Evolutionary conservation across 306 rosid species (phyloP).

Genomic region (Clitoria ternatea): DNA sequence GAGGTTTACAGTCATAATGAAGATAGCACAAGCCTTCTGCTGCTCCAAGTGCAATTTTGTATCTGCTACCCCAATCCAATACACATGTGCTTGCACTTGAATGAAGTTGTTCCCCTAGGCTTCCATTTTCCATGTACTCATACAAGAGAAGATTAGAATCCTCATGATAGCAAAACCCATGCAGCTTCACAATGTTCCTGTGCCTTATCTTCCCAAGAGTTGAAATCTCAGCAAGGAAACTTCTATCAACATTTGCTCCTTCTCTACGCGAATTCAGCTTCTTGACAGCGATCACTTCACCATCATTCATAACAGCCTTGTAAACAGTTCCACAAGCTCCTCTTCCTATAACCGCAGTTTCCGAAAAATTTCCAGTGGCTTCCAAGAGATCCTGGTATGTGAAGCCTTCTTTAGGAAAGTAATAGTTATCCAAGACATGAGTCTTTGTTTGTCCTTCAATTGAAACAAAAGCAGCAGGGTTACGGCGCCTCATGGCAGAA

Average conservation of each 20-base stretch:
- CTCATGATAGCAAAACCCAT: constrained; percentile 78
- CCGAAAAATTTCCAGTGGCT: constrained; percentile 73
- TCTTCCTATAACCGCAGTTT: constrained; percentile 52
- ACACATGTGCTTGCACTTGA: constrained; percentile 37
- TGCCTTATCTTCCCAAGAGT: constrained; percentile 92
- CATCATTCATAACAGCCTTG: constrained; percentile 67
- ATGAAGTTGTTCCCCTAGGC: constrained; percentile 85
- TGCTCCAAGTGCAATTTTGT: constrained; percentile 75
- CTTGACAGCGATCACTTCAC: constrained; percentile 74
- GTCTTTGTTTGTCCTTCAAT: constrained; percentile 44
- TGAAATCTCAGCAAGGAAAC: constrained; percentile 81
- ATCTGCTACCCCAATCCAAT: constrained; percentile 68
- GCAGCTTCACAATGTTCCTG: constrained; percentile 79
- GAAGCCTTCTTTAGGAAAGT: constrained; percentile 82
- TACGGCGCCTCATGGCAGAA: constrained; percentile 43
- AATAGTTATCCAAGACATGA: constrained; percentile 51
- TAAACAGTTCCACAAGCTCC: constrained; percentile 95
- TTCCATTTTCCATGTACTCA: constrained; percentile 83
- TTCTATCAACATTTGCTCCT: constrained; percentile 59
- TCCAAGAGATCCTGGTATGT: constrained; percentile 76
- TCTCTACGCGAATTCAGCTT: constrained; percentile 71
- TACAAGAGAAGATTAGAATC: constrained; percentile 82
- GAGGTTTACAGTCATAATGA: constrained; percentile 83
- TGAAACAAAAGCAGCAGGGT: constrained; percentile 39
- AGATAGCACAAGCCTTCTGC: constrained; percentile 88